These are phyloP conservation scores for Penicillium sp. DNA, from an alignment of 2,329 filamentous ascomycete genomes.

Conservation along the genomic window DNA sequence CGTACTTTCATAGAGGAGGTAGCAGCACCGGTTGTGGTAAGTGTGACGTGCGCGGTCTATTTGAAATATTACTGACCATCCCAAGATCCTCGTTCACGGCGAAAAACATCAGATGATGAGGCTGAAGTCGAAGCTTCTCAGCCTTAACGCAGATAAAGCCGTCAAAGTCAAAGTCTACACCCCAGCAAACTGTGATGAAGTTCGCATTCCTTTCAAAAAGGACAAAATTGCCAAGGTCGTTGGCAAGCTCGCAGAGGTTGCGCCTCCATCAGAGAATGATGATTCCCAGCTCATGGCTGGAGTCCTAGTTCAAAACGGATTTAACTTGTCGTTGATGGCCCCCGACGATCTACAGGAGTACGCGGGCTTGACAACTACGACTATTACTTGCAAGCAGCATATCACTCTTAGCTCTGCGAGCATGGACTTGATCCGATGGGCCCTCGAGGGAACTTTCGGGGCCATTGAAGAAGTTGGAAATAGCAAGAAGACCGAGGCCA, in stretches of 20 bases:
- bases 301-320: constrained; percentile 93
- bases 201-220: constrained; percentile 87
- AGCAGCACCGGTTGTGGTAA: constrained; percentile 78
- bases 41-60: constrained; percentile 32
- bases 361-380: constrained; percentile 91
- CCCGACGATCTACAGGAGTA: constrained; percentile 93
- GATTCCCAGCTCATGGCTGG: constrained; percentile 65
- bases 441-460: constrained; percentile 86
- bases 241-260: constrained; percentile 75
- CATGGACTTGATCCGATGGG: constrained; percentile 86
- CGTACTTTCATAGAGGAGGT: constrained; percentile 95
- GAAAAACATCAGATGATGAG: constrained; percentile 98
- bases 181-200: constrained; percentile 86
- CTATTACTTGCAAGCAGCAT: constrained; percentile 83
- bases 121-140: constrained; percentile 84
- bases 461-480: constrained; percentile 54
- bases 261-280: constrained; percentile 50
- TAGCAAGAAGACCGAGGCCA: constrained; percentile 9
- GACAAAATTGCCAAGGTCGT: constrained; percentile 96
- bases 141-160: constrained; percentile 73
- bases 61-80: not conserved
- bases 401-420: constrained; percentile 80
- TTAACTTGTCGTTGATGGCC: constrained; percentile 93
- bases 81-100: constrained; percentile 84
- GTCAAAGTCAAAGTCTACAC: constrained; percentile 85